These are phyloP conservation scores for Pseudomassariella vexata DNA, from an alignment of 2,329 filamentous ascomycete species.

Conservation along the genomic window DNA sequence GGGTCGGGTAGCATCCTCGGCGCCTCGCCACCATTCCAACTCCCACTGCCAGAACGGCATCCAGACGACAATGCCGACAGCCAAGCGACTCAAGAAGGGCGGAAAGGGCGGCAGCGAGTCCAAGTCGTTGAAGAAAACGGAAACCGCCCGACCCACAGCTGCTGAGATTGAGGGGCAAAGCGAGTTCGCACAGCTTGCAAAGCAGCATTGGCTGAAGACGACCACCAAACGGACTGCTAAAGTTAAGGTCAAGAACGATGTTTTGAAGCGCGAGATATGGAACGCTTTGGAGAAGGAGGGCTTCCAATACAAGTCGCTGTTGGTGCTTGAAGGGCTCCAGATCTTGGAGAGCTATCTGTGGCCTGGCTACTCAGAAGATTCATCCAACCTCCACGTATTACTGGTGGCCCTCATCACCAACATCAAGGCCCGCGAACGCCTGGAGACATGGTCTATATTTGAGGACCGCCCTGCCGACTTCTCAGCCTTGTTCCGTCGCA, in stretches of 20 bases:
- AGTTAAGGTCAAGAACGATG: slow-evolving; percentile 72
- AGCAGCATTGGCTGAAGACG: slow-evolving; percentile 75
- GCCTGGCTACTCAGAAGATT: slow-evolving; percentile 84
- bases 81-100: slow-evolving; percentile 52
- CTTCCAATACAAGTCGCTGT: slow-evolving; percentile 71
- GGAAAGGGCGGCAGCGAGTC: slow-evolving; percentile 43
- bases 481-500: slow-evolving; percentile 80
- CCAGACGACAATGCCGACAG: slow-evolving; percentile 52
- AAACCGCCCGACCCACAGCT: slow-evolving; percentile 54
- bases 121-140: slow-evolving; percentile 28
- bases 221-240: slow-evolving; percentile 55
- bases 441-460: slow-evolving; percentile 85
- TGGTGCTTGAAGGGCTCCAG: slow-evolving; percentile 85
- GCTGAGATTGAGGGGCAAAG: slow-evolving; percentile 67
- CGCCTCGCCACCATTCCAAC: no score
- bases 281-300: slow-evolving; percentile 75
- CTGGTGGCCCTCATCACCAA: slow-evolving; percentile 81
- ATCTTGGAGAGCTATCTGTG: slow-evolving; percentile 90
- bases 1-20: no score
- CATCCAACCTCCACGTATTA: slow-evolving; percentile 87
- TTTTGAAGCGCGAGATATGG: slow-evolving; percentile 86
- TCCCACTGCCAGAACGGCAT: no score
- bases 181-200: slow-evolving; percentile 70
- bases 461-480: slow-evolving; percentile 73
- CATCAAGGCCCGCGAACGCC: slow-evolving; percentile 79